Percentiles rank a stretch among this genome's conserved stretches.
These are phyloP conservation scores for Podila epicladia DNA, from an alignment of 192 early-diverging fungal species.

Conservation along the genomic window DNA sequence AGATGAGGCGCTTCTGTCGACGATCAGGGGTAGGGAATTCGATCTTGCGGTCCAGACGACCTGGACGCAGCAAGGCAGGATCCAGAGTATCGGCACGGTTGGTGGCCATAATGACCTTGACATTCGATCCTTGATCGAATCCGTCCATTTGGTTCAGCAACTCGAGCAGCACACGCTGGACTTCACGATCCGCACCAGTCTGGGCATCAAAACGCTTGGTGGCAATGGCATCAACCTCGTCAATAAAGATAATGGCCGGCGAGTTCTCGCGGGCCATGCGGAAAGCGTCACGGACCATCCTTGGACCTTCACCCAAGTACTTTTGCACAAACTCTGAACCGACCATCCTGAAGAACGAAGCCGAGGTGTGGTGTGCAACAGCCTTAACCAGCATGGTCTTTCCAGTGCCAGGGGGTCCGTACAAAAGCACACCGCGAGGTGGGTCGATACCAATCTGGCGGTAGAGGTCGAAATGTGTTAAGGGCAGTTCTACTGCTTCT, in stretches of 20 bases:
- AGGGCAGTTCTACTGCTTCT: slow-evolving; percentile 97
- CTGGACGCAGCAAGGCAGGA: slow-evolving; percentile 96
- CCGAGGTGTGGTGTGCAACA: slow-evolving; percentile 97
- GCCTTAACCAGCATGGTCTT: slow-evolving; percentile 99
- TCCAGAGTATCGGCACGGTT: slow-evolving; percentile 98
- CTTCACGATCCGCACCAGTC: slow-evolving; percentile 98
- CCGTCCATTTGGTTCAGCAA: slow-evolving; percentile 99
- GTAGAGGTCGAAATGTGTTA: slow-evolving; percentile 98
- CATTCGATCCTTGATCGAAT: slow-evolving; percentile 97
- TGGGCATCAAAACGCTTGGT: slow-evolving; percentile 99
- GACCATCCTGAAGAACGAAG: slow-evolving; percentile 95
- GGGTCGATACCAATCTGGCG: slow-evolving; percentile 99
- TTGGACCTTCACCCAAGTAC: slow-evolving; percentile 97
- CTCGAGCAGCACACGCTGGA: slow-evolving; percentile 97
- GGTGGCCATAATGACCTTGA: slow-evolving; percentile 99
- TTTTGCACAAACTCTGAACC: slow-evolving; percentile 99
- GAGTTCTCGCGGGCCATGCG: slow-evolving; percentile 96
- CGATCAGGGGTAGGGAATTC: slow-evolving; percentile 99
- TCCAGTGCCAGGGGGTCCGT: slow-evolving; percentile 98
- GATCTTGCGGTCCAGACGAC: slow-evolving; percentile 97
- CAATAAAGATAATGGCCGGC: slow-evolving; percentile 98
- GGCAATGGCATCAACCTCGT: slow-evolving; percentile 98
- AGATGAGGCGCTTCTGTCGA: slow-evolving; percentile 97
- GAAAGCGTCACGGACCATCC: slow-evolving; percentile 98
- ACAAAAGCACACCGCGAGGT: slow-evolving; percentile 97